phyloP scores from a whole-genome alignment of 441 rosid genomes.

The Populus tomentosa region DNA sequence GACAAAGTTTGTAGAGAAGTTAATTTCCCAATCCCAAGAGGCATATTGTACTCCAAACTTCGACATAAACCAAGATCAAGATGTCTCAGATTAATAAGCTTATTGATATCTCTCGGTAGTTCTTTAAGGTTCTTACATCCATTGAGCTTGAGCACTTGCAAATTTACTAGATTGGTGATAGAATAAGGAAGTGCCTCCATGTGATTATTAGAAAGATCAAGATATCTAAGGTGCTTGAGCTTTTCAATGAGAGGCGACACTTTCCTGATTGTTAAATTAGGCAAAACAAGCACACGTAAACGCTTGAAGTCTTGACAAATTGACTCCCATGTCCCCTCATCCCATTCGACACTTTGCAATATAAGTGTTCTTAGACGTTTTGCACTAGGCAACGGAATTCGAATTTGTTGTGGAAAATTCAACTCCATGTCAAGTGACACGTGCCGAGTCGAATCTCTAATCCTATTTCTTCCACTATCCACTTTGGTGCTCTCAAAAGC shows the following conservation, averaged over 20 bases:
- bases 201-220: background rate
- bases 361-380: background rate
- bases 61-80: no score
- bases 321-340: no score
- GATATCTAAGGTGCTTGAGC: background rate
- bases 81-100: no score
- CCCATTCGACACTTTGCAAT: background rate
- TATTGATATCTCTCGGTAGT: no score
- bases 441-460: background rate
- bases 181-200: background rate
- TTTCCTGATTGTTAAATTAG: background rate
- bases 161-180: background rate
- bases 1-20: no score
- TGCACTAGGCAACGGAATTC: background rate
- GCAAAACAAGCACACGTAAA: constrained; percentile 12
- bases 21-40: no score
- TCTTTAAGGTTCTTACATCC: no score
- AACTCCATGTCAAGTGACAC: background rate
- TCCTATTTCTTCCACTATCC: background rate
- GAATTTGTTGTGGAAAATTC: background rate
- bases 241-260: background rate
- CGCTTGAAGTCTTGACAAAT: background rate
- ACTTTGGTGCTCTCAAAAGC: background rate
- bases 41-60: no score
- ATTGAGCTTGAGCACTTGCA: constrained; percentile 7